These are phyloP conservation scores for Mortierella antarctica DNA, from an alignment of 192 early-diverging fungal species.

Conservation along the genomic window DNA sequence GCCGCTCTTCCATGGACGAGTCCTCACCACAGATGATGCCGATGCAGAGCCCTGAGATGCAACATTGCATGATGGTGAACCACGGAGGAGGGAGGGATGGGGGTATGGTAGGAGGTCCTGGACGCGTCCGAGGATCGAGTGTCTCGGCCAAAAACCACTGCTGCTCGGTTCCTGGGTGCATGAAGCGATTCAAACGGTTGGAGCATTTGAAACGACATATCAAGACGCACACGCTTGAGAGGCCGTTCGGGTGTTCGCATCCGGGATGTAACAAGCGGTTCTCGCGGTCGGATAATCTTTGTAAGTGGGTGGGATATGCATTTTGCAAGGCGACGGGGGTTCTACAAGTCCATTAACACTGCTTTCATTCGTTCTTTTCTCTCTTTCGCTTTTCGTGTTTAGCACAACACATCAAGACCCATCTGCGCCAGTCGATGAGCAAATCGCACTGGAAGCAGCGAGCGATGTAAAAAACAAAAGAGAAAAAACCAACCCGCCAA, in stretches of 20 bases:
- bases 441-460: conserved; percentile 47
- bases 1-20: background rate
- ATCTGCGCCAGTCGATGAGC: conserved; percentile 43
- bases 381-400: background rate
- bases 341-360: background rate
- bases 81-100: background rate
- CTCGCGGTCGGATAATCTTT: conserved; percentile 79
- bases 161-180: conserved; percentile 49
- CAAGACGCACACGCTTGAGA: conserved; percentile 79
- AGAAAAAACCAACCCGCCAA: background rate
- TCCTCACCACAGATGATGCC: conserved; percentile 11
- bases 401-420: conserved; percentile 53
- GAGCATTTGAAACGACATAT: conserved; percentile 88
- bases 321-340: too few species aligned
- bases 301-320: too few species aligned
- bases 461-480: background rate
- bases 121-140: conserved; percentile 7
- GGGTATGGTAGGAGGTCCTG: background rate
- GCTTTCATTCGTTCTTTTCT: background rate
- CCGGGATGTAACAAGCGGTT: conserved; percentile 84
- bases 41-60: background rate
- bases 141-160: conserved; percentile 47
- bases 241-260: conserved; percentile 72
- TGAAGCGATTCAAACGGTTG: conserved; percentile 77
- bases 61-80: background rate